Evolutionary conservation across 129 eudicot genomes (phyloP).

Genomic region (Glebionis coronaria): DNA sequence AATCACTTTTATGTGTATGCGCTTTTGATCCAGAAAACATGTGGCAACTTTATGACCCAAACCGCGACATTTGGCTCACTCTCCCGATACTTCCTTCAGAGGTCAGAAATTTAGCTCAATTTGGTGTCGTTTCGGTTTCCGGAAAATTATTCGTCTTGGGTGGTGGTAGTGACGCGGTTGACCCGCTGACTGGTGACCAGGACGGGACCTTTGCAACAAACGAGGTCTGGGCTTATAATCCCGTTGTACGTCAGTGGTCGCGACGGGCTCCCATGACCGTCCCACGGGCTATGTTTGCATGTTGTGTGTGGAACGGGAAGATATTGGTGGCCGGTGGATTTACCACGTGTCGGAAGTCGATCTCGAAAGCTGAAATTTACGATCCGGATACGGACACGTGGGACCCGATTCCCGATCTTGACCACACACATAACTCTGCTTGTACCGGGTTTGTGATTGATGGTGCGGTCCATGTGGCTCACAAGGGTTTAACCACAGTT

Average conservation of each 20-base stretch:
- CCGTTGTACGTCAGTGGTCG: slow-evolving; percentile 62
- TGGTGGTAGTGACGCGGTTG: slow-evolving; percentile 97
- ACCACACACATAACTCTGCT: slow-evolving; percentile 63
- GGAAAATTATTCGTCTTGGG: slow-evolving; percentile 90
- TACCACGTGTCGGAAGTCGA: slow-evolving; percentile 80
- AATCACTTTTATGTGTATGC: slow-evolving; percentile 70
- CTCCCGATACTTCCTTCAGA: slow-evolving; percentile 85
- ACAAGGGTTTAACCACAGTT: slow-evolving; percentile 82
- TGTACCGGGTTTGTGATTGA: slow-evolving; percentile 73
- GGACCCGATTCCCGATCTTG: slow-evolving; percentile 73
- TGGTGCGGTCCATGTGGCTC: slow-evolving; percentile 78
- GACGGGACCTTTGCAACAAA: slow-evolving; percentile 88
- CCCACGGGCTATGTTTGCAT: slow-evolving; percentile 94
- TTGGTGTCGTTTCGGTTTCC: slow-evolving; percentile 71
- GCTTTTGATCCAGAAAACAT: slow-evolving; percentile 92
- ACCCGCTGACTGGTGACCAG: slow-evolving; percentile 91
- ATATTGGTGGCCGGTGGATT: slow-evolving; percentile 94
- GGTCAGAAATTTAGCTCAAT: slow-evolving; percentile 67
- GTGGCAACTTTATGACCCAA: slow-evolving; percentile 85
- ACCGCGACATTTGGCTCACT: slow-evolving; percentile 75
- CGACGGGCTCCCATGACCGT: slow-evolving; percentile 75
- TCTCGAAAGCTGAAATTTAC: slow-evolving; percentile 71
- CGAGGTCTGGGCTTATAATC: slow-evolving; percentile 96
- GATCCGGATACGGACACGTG: slow-evolving; percentile 81
- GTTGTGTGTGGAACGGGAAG: slow-evolving; percentile 79